Percentiles rank a stretch among this genome's conserved stretches.
phyloP scores from a whole-genome alignment of 2,329 filamentous ascomycete species.

The Huntiella abstrusa region DNA sequence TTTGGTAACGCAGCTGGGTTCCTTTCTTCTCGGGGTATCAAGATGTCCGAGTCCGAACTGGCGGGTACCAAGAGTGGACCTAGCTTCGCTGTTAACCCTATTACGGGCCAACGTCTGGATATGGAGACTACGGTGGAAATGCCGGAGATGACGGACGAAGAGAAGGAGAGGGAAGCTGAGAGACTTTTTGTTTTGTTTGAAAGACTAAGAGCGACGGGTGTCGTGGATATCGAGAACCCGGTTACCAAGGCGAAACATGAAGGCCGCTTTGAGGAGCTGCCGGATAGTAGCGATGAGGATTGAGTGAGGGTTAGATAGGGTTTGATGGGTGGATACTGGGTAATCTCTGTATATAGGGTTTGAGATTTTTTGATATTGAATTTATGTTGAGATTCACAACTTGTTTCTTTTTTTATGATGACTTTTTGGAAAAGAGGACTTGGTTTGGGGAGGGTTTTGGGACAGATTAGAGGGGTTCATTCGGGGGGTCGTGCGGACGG shows the following conservation, averaged over 20 bases:
- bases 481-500: too few relatives aligned
- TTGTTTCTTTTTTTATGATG: too few relatives aligned
- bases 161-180: slow-evolving; percentile 85
- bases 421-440: too few relatives aligned
- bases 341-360: too few relatives aligned
- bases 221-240: slow-evolving; percentile 63
- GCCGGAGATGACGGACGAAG: slow-evolving; percentile 70
- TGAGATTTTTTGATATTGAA: too few relatives aligned
- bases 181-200: slow-evolving; percentile 81
- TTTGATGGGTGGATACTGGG: too few relatives aligned
- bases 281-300: slow-evolving; percentile 15
- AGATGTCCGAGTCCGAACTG: slow-evolving; percentile 12
- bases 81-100: slow-evolving; percentile 47
- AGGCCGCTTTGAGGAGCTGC: slow-evolving; percentile 52
- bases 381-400: too few relatives aligned
- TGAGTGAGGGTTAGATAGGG: not conserved
- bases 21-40: slow-evolving; percentile 37
- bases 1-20: slow-evolving; percentile 90
- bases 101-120: slow-evolving; percentile 69
- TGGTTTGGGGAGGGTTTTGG: not conserved
- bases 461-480: too few relatives aligned
- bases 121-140: slow-evolving; percentile 37
- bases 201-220: slow-evolving; percentile 52
- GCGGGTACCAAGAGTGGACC: slow-evolving; percentile 15
- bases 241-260: slow-evolving; percentile 50